Conservation (phyloP, 345 rosid species). For the Salix udensis region DNA sequence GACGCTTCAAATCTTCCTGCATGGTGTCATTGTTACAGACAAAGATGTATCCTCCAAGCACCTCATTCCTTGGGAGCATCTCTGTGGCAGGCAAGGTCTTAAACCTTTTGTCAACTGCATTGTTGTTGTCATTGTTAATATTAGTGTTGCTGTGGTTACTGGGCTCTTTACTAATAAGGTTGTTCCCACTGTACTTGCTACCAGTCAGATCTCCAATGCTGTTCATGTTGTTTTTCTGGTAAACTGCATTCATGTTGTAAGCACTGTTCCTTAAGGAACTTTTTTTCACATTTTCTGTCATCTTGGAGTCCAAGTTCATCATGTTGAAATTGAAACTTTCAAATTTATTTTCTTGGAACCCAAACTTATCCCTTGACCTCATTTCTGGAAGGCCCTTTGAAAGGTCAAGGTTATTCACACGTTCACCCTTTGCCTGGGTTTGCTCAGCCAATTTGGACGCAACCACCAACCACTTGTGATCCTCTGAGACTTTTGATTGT, state of each 20-base stretch:
- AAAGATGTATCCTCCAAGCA: slow-evolving; percentile 96
- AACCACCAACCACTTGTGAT: slow-evolving; percentile 80
- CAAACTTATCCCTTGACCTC: slow-evolving; percentile 57
- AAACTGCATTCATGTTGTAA: slow-evolving; percentile 61
- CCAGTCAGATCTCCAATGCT: slow-evolving; percentile 40
- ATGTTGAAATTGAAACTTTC: slow-evolving; percentile 69
- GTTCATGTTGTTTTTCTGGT: slow-evolving; percentile 59
- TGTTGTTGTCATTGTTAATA: slow-evolving; percentile 38
- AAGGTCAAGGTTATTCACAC: slow-evolving; percentile 85
- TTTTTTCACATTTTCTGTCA: slow-evolving; percentile 50
- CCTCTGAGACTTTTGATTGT: slow-evolving; percentile 76
- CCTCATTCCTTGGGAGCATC: slow-evolving; percentile 89
- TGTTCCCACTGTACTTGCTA: slow-evolving; percentile 68
- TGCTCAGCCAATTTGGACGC: slow-evolving; percentile 91
- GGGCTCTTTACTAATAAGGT: slow-evolving; percentile 44
- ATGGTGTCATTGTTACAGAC: slow-evolving; percentile 98
- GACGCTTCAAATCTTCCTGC: slow-evolving; percentile 95
- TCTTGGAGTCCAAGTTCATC: slow-evolving; percentile 70
- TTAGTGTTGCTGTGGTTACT: slow-evolving; percentile 37
- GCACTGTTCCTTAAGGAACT: slow-evolving; percentile 47
- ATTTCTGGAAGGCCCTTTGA: slow-evolving; percentile 63
- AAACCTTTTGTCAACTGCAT: slow-evolving; percentile 63
- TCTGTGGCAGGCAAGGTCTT: slow-evolving; percentile 94
- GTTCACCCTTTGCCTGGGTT: slow-evolving; percentile 69
- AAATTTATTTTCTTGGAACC: slow-evolving; percentile 71